Evolutionary conservation across 2,329 filamentous ascomycete species (phyloP).

Genomic region (Gaeumannomyces sp.): DNA sequence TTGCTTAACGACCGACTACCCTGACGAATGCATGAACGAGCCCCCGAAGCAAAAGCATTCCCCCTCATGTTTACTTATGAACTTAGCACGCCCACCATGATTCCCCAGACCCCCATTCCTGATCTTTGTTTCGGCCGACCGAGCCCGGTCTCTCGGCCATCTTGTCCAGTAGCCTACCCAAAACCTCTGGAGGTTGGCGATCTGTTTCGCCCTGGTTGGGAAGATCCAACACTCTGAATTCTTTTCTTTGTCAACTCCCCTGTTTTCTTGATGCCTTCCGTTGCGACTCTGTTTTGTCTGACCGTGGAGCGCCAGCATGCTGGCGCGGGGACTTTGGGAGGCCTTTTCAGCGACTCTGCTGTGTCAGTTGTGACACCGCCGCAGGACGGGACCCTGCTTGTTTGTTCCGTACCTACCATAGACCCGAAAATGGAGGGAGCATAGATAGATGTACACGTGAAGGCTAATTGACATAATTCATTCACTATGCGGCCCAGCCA

Average conservation of each 20-base stretch:
- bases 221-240: not conserved
- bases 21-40: not conserved
- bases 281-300: not conserved
- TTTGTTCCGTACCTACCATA: not conserved
- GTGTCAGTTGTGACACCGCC: not conserved
- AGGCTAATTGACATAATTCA: not conserved
- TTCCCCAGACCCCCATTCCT: not conserved
- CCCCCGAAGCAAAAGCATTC: not conserved
- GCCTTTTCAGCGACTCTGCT: not conserved
- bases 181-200: not conserved
- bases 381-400: not conserved
- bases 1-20: constrained; percentile 7
- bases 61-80: not conserved
- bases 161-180: not conserved
- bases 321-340: not conserved
- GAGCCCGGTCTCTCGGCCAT: not conserved
- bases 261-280: not conserved
- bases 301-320: not conserved
- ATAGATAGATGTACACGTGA: not conserved
- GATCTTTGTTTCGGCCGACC: not conserved
- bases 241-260: not conserved
- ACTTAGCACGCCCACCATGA: not conserved
- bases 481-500: not conserved
- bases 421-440: not conserved
- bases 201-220: not conserved